Evolutionary conservation across 257 asterid species (phyloP), one percentile per base, ranked within the genome.

Genomic region (Lantana camara): DNA sequence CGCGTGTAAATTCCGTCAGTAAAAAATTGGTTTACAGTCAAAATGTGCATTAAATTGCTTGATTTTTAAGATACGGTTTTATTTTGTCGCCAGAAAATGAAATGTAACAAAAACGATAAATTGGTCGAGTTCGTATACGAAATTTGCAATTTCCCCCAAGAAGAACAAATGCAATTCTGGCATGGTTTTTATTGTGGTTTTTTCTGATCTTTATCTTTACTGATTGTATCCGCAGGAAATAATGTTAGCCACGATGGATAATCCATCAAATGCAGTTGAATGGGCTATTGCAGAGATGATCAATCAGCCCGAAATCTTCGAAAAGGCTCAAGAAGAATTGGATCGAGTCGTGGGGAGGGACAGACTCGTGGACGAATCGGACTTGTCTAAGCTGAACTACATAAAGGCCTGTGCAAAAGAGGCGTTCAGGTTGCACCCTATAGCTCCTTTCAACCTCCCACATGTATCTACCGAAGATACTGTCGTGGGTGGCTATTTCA

Each of bases 211-310:
- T 27, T 5, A 27, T 5, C 32, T 27, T 13, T 41, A 14, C 23
- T 7, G 11, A 35, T 37, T 4, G 22, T 7, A 60, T 42, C 4
- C 27, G 9, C n/a, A 66, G 71, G 71, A 73, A 63, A 37, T 73
- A 12, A 73, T 67, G 79, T 0, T 68, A 9, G 79, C 67, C 6
- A 0, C 71, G 5, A 22, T 68, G 14, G 71, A 73, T 52, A 73
- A 61, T 55, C 66, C 63, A 23, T 67, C 78, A 30, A 67, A 73
- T 15, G 78, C 70, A 22, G 52, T 27, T 6, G 78, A 73, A 27
- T 67, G 74, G 67, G 10, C 63, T 13, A 1, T 67, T 1, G 63
- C 52, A 19, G 74, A 73, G 44, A 67, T 60, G 67, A 35, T 73
- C 30, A 73, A 61, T 35, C 66, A 46, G 46, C 74, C 78, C 1